Conservation (phyloP, 176 grass and related monocot species). For the Hordeum vulgare region MorexV3_pseudomolecules_assembly NC_058519.1:625711201-625711700, state of each 20-base stretch:
- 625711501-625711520: neutral
- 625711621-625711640: conserved; percentile 11
- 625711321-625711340: neutral
- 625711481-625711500: neutral
- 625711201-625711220: neutral
- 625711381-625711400: neutral
- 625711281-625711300: neutral
- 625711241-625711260: neutral
- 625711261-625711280: neutral
- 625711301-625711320: conserved; percentile 1
- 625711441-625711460: neutral
- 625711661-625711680: conserved; percentile 6
- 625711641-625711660: conserved; percentile 1
- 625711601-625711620: conserved; percentile 23
- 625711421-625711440: neutral
- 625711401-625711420: neutral
- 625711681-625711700: conserved; percentile 23
- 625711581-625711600: neutral
- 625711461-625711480: neutral
- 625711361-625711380: neutral
- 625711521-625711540: conserved; percentile 21
- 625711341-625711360: neutral
- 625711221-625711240: neutral
- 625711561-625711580: conserved; percentile 1
- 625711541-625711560: conserved; percentile 5